These are phyloP conservation scores for Debaryomyces hansenii DNA, from an alignment of 805 yeast genomes.

Conservation along the genomic window DNA sequence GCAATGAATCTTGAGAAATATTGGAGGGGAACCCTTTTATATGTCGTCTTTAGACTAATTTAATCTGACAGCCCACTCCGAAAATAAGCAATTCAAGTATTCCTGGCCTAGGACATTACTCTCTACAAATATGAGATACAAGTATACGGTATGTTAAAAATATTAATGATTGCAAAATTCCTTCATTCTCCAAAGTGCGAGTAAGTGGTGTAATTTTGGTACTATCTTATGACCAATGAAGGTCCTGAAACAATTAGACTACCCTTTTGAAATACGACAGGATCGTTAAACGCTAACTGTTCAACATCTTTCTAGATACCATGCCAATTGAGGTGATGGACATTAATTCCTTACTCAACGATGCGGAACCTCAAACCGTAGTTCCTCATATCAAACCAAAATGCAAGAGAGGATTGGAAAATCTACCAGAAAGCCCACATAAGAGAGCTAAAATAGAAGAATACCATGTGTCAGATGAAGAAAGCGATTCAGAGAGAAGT, in stretches of 20 bases:
- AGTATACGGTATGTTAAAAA: too few relatives aligned
- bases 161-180: background rate
- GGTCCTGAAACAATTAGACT: background rate
- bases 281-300: too few relatives aligned
- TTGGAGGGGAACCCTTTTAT: too few relatives aligned
- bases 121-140: too few relatives aligned
- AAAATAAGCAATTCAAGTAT: too few relatives aligned
- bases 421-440: background rate
- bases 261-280: too few relatives aligned
- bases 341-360: background rate
- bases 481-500: background rate
- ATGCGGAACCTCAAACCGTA: background rate
- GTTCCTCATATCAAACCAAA: background rate
- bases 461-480: background rate
- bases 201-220: conserved; percentile 6
- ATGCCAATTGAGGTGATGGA: background rate
- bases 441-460: background rate
- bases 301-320: too few relatives aligned
- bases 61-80: too few relatives aligned
- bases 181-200: conserved; percentile 7
- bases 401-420: background rate
- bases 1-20: too few relatives aligned
- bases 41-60: too few relatives aligned
- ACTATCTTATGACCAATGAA: conserved; percentile 9
- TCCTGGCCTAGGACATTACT: too few relatives aligned